A percentile compares a stretch with the other conserved stretches of the same genome.
phyloP scores from a whole-genome alignment of 1,284 basidiomycete genomes.

The Cryptococcus sp. region DNA sequence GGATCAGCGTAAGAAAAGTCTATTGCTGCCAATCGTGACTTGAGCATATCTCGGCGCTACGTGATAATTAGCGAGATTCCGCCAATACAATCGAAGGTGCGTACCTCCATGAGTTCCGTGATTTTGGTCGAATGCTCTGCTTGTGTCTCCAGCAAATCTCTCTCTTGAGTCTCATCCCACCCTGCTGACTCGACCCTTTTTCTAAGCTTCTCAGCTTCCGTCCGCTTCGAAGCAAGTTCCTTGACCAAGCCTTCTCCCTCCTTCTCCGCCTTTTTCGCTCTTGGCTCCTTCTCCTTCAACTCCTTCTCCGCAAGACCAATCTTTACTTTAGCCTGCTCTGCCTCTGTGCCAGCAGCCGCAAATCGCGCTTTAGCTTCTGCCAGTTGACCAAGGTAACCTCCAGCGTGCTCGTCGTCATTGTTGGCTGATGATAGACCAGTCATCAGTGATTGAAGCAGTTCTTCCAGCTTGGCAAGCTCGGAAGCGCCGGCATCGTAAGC shows the following conservation, averaged over 20 bases:
- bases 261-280: constrained; percentile 81
- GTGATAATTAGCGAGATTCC: constrained; percentile 5
- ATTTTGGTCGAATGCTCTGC: constrained; percentile 64
- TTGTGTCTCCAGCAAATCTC: constrained; percentile 63
- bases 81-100: constrained; percentile 26
- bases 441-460: constrained; percentile 90
- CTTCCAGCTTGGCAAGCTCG: constrained; percentile 75
- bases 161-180: constrained; percentile 80
- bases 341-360: constrained; percentile 77
- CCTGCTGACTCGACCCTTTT: constrained; percentile 65
- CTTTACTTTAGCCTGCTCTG: constrained; percentile 79
- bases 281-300: constrained; percentile 72
- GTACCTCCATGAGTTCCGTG: constrained; percentile 66
- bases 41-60: constrained; percentile 72
- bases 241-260: constrained; percentile 74
- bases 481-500: constrained; percentile 67
- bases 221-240: constrained; percentile 65
- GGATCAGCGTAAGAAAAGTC: constrained; percentile 85
- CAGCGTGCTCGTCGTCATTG: constrained; percentile 63
- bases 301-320: constrained; percentile 80
- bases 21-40: constrained; percentile 68
- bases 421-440: constrained; percentile 81
- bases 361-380: constrained; percentile 79
- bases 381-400: constrained; percentile 95
- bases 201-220: constrained; percentile 64